phyloP scores from a whole-genome alignment of 2,329 filamentous ascomycete species.

The Madurella fahalii region DNA sequence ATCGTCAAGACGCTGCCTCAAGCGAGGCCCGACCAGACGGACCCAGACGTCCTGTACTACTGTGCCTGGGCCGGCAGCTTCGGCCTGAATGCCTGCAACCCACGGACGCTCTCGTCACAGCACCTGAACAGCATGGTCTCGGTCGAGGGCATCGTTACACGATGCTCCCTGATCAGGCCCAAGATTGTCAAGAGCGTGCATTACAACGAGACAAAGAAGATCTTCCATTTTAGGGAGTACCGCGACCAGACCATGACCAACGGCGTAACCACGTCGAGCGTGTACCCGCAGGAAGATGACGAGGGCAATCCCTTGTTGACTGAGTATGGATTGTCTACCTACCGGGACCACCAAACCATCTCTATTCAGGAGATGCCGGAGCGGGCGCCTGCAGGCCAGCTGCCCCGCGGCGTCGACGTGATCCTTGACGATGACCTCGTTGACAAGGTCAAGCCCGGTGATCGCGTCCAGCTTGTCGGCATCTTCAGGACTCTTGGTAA shows the following conservation, averaged over 20 bases:
- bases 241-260: constrained; percentile 97
- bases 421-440: constrained; percentile 96
- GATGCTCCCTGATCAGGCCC: constrained; percentile 89
- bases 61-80: constrained; percentile 97
- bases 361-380: constrained; percentile 99
- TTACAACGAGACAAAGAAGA: constrained; percentile 82
- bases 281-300: constrained; percentile 91
- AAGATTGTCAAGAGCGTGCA: constrained; percentile 99
- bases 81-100: constrained; percentile 91
- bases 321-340: constrained; percentile 93
- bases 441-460: constrained; percentile 89
- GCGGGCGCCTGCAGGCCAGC: constrained; percentile 87
- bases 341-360: constrained; percentile 94
- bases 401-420: constrained; percentile 92
- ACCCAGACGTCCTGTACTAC: constrained; percentile 82
- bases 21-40: constrained; percentile 69
- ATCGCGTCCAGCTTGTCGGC: constrained; percentile 94
- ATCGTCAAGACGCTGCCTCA: constrained; percentile 77
- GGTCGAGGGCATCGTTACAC: constrained; percentile 94
- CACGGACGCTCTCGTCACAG: constrained; percentile 80
- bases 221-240: constrained; percentile 87
- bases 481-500: constrained; percentile 94
- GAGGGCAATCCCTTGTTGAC: constrained; percentile 89
- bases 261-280: constrained; percentile 80
- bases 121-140: constrained; percentile 97